A percentile compares a stretch with the other conserved stretches of the same genome.
These are phyloP conservation scores for Rosa rugosa DNA, from an alignment of 306 rosid genomes.

Conservation along the genomic window DNA sequence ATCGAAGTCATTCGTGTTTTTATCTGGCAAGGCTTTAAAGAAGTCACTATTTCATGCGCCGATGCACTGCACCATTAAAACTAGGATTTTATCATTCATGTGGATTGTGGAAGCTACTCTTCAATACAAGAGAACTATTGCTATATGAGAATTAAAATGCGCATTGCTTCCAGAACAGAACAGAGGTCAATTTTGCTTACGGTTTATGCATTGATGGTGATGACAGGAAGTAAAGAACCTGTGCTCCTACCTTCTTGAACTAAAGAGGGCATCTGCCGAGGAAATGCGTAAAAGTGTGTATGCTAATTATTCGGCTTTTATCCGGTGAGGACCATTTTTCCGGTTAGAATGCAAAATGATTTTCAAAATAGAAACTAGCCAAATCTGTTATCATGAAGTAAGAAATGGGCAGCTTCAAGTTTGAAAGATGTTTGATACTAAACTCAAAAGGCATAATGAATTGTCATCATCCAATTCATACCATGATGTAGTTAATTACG, in stretches of 20 bases:
- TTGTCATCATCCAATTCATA: neutral
- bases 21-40: too few relatives aligned
- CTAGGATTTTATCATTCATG: neutral
- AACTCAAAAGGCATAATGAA: neutral
- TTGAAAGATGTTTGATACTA: neutral
- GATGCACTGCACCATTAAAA: neutral
- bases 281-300: slow-evolving; percentile 96
- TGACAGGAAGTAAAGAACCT: slow-evolving; percentile 74
- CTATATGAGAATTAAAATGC: neutral
- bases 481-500: neutral
- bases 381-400: neutral
- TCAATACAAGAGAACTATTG: neutral
- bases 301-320: slow-evolving; percentile 86
- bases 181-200: neutral
- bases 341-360: neutral
- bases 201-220: slow-evolving; percentile 1
- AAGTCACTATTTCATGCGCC: too few relatives aligned
- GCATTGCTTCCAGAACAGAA: slow-evolving; percentile 1
- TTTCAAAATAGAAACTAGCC: neutral
- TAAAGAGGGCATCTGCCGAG: slow-evolving; percentile 95
- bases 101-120: too few relatives aligned
- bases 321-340: slow-evolving; percentile 51
- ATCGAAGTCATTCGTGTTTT: too few relatives aligned
- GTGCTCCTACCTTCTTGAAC: slow-evolving; percentile 59
- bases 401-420: neutral